Conservation (phyloP, 2,329 filamentous ascomycete genomes). For the Cadophora sp. region DNA sequence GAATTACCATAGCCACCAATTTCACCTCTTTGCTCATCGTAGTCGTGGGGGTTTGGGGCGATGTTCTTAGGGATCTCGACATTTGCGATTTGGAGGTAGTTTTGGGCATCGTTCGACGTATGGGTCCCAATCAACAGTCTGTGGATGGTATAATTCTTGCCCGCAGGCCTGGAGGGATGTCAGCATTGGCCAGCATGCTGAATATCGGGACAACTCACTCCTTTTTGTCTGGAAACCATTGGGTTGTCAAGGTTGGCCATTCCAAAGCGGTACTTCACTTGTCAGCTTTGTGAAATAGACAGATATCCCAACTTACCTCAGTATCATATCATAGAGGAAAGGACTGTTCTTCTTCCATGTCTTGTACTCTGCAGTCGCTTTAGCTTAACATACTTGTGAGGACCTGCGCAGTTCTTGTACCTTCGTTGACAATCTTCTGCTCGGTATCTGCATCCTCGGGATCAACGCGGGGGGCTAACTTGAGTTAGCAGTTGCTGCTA, state of each 20-base stretch:
- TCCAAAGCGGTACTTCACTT: conserved; percentile 79
- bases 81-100: conserved; percentile 94
- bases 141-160: conserved; percentile 87
- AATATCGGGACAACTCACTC: conserved; percentile 54
- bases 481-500: conserved; percentile 38
- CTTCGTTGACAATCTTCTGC: conserved; percentile 94
- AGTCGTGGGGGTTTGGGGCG: conserved; percentile 78
- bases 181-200: neutral
- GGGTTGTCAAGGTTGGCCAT: conserved; percentile 96
- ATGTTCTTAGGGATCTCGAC: conserved; percentile 87
- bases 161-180: conserved; percentile 63
- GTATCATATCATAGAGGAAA: conserved; percentile 97
- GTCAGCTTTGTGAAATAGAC: conserved; percentile 29
- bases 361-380: conserved; percentile 79
- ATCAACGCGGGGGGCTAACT: conserved; percentile 61
- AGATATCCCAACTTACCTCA: conserved; percentile 63
- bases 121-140: conserved; percentile 93
- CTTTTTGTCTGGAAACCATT: conserved; percentile 97
- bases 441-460: conserved; percentile 72
- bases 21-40: conserved; percentile 90
- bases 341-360: conserved; percentile 99
- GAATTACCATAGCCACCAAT: conserved; percentile 88
- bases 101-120: conserved; percentile 83
- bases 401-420: conserved; percentile 50
- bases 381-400: neutral